Percentiles rank a stretch among this genome's conserved stretches.
phyloP scores from a whole-genome alignment of 768 basidiomycete species.

The Hericium erinaceus region DNA sequence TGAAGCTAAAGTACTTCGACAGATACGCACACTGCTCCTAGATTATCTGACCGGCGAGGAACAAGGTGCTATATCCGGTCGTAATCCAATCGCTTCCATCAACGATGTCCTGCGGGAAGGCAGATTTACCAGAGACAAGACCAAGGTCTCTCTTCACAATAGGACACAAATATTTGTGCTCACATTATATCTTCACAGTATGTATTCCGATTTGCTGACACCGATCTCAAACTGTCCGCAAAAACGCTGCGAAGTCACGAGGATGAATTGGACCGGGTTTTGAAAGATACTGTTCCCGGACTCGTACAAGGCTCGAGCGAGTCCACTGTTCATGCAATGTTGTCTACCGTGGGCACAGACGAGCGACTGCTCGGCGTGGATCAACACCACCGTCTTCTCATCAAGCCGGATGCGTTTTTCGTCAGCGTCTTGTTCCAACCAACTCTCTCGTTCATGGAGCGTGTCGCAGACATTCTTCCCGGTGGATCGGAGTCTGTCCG shows the following conservation, averaged over 20 bases:
- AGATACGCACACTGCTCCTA: slow-evolving; percentile 78
- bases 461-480: slow-evolving; percentile 64
- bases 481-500: slow-evolving; percentile 56
- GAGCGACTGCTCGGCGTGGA: slow-evolving; percentile 65
- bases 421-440: slow-evolving; percentile 93
- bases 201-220: slow-evolving; percentile 88
- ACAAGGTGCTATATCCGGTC: slow-evolving; percentile 62
- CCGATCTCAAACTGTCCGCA: slow-evolving; percentile 62
- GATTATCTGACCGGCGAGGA: slow-evolving; percentile 94
- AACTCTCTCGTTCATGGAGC: slow-evolving; percentile 74
- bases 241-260: slow-evolving; percentile 70
- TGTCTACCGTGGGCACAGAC: slow-evolving; percentile 56
- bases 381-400: slow-evolving; percentile 77
- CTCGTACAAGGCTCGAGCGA: slow-evolving; percentile 68
- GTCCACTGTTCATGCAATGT: slow-evolving; percentile 50
- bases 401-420: slow-evolving; percentile 90
- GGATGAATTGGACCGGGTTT: slow-evolving; percentile 71
- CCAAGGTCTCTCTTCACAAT: slow-evolving; percentile 43
- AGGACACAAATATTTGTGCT: neutral
- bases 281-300: slow-evolving; percentile 91
- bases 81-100: slow-evolving; percentile 87
- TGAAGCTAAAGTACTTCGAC: neutral
- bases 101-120: slow-evolving; percentile 89
- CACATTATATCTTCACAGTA: slow-evolving; percentile 33
- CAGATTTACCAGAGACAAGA: slow-evolving; percentile 65